These are phyloP conservation scores for Symbiodinium pilosum DNA, from an alignment of 73 alveolate genomes.

Conservation along the genomic window DNA sequence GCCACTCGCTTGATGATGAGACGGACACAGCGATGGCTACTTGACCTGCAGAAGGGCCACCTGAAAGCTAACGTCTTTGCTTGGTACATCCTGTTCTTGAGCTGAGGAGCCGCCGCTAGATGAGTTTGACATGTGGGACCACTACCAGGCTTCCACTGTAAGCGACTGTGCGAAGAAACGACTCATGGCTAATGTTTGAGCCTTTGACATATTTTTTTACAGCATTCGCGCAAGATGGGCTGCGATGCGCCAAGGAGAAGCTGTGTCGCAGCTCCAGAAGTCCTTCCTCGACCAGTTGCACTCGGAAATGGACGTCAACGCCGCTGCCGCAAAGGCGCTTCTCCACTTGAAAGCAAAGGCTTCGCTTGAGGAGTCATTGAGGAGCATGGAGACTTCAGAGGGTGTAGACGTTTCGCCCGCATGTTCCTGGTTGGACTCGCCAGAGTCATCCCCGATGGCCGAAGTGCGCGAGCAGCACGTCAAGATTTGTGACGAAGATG, in stretches of 20 bases:
- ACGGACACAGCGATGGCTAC: slow-evolving; percentile 42
- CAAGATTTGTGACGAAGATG: slow-evolving; percentile 40
- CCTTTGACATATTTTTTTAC: no score
- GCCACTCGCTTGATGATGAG: slow-evolving; percentile 68
- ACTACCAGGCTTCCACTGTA: slow-evolving; percentile 1
- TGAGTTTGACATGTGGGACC: slow-evolving; percentile 77
- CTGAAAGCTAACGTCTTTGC: neutral
- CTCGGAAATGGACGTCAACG: slow-evolving; percentile 61
- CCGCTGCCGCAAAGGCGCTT: slow-evolving; percentile 80
- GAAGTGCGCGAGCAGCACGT: neutral
- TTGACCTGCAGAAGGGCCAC: neutral
- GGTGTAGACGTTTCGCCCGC: neutral
- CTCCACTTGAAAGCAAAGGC: neutral
- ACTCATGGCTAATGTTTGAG: neutral
- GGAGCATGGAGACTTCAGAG: neutral
- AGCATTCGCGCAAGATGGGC: neutral
- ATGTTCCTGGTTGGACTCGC: neutral
- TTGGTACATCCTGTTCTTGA: neutral
- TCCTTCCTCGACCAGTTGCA: slow-evolving; percentile 75
- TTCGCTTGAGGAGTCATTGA: neutral
- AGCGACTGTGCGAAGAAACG: neutral
- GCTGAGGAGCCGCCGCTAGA: slow-evolving; percentile 77
- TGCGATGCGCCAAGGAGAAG: slow-evolving; percentile 53
- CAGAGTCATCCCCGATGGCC: neutral
- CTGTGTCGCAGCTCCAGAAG: slow-evolving; percentile 65